Conservation (phyloP, 169 alveolate genomes). For the Plasmodium yoelii region DNA sequence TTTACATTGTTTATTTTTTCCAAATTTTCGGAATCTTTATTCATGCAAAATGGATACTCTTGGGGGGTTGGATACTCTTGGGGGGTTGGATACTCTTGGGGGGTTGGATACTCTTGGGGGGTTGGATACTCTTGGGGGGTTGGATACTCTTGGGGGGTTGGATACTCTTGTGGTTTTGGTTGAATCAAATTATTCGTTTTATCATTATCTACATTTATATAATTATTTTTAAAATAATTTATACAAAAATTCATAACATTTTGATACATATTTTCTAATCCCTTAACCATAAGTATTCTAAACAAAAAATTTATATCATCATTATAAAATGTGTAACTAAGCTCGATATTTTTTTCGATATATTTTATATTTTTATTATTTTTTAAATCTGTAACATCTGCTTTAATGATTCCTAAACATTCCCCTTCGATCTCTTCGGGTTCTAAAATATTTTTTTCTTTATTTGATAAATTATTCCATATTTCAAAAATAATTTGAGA, state of each 20-base stretch:
- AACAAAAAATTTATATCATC: conserved; percentile 44
- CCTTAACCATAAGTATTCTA: conserved; percentile 42
- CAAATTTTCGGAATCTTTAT: not conserved
- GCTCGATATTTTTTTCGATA: conserved; percentile 51
- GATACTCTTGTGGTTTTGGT: not conserved
- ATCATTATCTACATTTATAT: conserved; percentile 2
- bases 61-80: not conserved
- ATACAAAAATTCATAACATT: conserved; percentile 26
- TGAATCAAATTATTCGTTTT: not conserved
- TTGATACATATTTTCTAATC: conserved; percentile 10
- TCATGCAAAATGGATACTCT: not conserved
- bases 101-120: not conserved
- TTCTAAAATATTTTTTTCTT: not conserved
- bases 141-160: not conserved
- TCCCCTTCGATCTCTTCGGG: conserved; percentile 1
- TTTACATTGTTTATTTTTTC: not conserved
- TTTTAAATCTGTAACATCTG: conserved; percentile 22
- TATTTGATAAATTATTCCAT: conserved; percentile 11
- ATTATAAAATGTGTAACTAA: conserved; percentile 28
- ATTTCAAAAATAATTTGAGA: conserved; percentile 28
- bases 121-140: not conserved
- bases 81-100: not conserved
- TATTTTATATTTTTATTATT: conserved; percentile 36
- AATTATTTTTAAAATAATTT: conserved; percentile 27
- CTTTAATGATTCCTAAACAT: conserved; percentile 45